phyloP scores from a whole-genome alignment of 192 early-diverging fungal species.

The Piromyces finnis region DNA sequence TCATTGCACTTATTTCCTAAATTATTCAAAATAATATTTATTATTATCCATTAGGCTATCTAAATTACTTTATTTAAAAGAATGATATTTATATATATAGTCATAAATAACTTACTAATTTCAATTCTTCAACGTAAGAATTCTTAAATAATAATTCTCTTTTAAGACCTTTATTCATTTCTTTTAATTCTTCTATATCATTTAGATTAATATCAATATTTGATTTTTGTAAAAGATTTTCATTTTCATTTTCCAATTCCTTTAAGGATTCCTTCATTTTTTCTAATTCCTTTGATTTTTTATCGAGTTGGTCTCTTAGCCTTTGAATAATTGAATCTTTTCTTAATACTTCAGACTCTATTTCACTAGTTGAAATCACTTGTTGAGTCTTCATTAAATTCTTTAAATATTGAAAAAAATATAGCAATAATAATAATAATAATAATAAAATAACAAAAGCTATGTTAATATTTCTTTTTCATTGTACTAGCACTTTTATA shows the following conservation, averaged over 20 bases:
- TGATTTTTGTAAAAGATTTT: neutral
- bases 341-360: neutral
- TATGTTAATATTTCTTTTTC: too few relatives aligned
- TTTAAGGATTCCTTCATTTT: neutral
- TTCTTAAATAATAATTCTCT: neutral
- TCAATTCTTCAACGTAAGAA: neutral
- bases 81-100: too few relatives aligned
- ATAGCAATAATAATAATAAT: too few relatives aligned
- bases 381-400: neutral
- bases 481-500: too few relatives aligned
- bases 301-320: neutral
- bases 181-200: neutral
- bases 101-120: neutral
- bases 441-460: too few relatives aligned
- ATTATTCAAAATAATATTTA: too few relatives aligned
- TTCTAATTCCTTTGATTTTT: neutral
- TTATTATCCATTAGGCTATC: too few relatives aligned
- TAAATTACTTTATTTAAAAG: too few relatives aligned
- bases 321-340: neutral
- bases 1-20: neutral
- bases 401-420: too few relatives aligned
- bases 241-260: neutral
- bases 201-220: neutral
- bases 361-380: neutral
- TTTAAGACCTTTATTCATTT: neutral